A percentile compares a stretch with the other conserved stretches of the same genome.
phyloP scores from a whole-genome alignment of 495 filamentous ascomycete genomes.

The Neurospora sublineolata region DNA sequence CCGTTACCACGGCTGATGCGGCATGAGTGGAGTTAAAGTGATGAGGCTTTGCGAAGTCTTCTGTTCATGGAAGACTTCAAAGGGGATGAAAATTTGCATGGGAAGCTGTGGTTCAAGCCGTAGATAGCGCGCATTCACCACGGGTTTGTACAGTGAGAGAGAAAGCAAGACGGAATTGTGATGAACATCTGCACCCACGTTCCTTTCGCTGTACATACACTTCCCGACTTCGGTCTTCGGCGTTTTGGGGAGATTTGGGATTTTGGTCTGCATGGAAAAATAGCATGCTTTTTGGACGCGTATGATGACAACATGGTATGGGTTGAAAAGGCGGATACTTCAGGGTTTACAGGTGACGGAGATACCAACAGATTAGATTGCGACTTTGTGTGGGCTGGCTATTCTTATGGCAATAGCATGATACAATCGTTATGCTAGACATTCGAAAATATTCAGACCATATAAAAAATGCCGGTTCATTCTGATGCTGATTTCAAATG shows the following conservation, averaged over 20 bases:
- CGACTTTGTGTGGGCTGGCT: neutral
- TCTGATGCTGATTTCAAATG: neutral
- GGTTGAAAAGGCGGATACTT: neutral
- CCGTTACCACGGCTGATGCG: slow-evolving; percentile 60
- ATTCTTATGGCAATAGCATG: neutral
- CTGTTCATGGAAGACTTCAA: neutral
- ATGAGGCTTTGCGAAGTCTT: neutral
- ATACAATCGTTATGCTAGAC: neutral
- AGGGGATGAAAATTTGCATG: neutral
- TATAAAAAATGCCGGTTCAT: neutral
- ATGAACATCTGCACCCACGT: neutral
- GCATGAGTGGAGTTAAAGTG: slow-evolving; percentile 36
- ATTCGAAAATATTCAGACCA: neutral
- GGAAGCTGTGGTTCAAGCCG: neutral
- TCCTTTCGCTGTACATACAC: neutral
- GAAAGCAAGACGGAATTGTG: neutral
- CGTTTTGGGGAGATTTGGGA: neutral
- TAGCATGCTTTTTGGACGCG: neutral
- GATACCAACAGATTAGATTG: neutral
- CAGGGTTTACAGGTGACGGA: neutral
- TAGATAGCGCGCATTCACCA: neutral
- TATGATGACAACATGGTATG: neutral
- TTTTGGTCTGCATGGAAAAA: neutral
- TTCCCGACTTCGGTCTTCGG: neutral
- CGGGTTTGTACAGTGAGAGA: neutral